Evolutionary conservation across 495 filamentous ascomycete species (phyloP), one percentile per base, ranked within the genome.

Genomic region (Aspergillus incahuasiensis): DNA sequence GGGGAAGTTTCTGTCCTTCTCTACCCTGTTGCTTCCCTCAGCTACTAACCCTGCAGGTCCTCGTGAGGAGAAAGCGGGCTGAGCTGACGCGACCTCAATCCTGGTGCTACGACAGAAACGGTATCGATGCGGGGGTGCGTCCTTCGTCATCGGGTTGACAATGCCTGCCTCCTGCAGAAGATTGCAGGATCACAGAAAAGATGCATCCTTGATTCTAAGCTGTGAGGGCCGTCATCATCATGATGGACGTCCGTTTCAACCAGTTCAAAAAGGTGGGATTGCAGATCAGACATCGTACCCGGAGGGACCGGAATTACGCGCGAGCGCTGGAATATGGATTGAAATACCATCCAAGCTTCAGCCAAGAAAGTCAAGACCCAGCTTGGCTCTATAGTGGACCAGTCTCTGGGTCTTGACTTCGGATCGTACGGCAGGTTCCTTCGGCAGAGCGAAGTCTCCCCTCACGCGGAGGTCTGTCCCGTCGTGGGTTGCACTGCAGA

Each of bases 321-420:
- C 6, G 21, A 8, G 8, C 32, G 9, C 6, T 12, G 22, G 15
- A 34, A 30, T 3, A 35, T 4, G 13, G 18, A 38, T n/a, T 0
- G 1, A 11, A 44, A 21, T n/a, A 30, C 11, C 0, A 25, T 25
- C 25, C 55, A 57, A 57, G 55, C 55, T 57, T 57, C 35, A 41
- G 48, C 55, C 48, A 57, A 57, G 55, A 6, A 30, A 52, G 25
- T 51, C 41, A 44, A 46, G 46, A 43, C 35, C 48, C 16, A 15
- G 22, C 38, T 39, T 44, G 21, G 39, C 15, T 21, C 38, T 40
- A 40, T 40, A 40, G 38, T 40, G 38, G 5, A 18, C 32, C 32
- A 35, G 12, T 15, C 32, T 35, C 13, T 9, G 32, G 4, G 3
- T 25, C 18, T n/a, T 15, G 49, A 9, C 38, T 43, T 40, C 38